Evolutionary conservation across 768 basidiomycete genomes (phyloP).

Genomic region (Kwoniella sp.): DNA sequence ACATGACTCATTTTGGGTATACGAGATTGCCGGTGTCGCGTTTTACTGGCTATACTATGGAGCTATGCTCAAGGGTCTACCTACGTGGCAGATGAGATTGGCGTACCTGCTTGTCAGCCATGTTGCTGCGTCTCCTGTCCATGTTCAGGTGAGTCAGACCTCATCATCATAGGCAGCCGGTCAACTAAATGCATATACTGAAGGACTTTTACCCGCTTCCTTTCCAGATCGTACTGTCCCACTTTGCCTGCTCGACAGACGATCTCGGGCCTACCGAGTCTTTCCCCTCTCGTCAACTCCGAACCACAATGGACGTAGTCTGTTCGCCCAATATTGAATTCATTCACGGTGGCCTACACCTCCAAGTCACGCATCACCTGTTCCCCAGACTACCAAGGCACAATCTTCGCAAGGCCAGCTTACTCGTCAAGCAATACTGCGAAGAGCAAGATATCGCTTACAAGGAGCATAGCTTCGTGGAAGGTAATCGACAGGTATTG

Average conservation of each 20-base stretch:
- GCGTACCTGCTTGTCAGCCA: conserved; percentile 82
- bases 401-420: conserved; percentile 79
- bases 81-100: conserved; percentile 69
- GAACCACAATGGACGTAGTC: conserved; percentile 95
- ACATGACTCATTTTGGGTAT: conserved; percentile 65
- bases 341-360: conserved; percentile 93
- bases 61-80: conserved; percentile 68
- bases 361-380: conserved; percentile 95
- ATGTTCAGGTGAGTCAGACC: conserved; percentile 74
- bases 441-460: conserved; percentile 73
- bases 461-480: conserved; percentile 84
- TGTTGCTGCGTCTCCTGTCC: conserved; percentile 81
- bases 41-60: conserved; percentile 91
- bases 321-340: conserved; percentile 81
- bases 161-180: conserved; percentile 1
- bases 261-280: conserved; percentile 89
- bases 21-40: conserved; percentile 71
- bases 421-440: conserved; percentile 83
- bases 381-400: conserved; percentile 95
- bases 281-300: conserved; percentile 88
- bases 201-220: background rate
- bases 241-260: conserved; percentile 91
- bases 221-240: conserved; percentile 82
- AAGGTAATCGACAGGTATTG: conserved; percentile 81
- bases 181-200: background rate